phyloP scores from a whole-genome alignment of 2,329 filamentous ascomycete species.

The Acrodontium crateriforme region DNA sequence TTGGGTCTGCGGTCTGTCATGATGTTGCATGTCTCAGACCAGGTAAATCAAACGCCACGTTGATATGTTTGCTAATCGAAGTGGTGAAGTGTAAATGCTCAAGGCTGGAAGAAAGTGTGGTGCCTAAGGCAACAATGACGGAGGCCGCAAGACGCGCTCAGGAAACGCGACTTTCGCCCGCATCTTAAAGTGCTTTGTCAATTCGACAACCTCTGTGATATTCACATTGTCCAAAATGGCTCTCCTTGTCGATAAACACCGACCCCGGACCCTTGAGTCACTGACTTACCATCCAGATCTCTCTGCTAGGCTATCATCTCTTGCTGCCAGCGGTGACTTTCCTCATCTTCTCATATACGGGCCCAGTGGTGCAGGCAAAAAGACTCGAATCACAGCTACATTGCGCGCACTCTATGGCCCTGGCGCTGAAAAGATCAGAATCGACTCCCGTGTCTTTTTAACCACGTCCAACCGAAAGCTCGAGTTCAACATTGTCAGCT shows the following conservation, averaged over 20 bases:
- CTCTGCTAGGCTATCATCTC: slow-evolving; percentile 69
- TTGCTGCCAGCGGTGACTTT: slow-evolving; percentile 94
- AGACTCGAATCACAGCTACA: slow-evolving; percentile 90
- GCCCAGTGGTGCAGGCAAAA: slow-evolving; percentile 91
- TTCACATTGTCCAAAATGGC: slow-evolving; percentile 40
- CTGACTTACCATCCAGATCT: slow-evolving; percentile 83
- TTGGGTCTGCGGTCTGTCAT: too few relatives aligned
- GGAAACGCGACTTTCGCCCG: too few relatives aligned
- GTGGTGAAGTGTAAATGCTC: too few relatives aligned
- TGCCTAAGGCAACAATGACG: too few relatives aligned
- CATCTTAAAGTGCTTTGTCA: too few relatives aligned
- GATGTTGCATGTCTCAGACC: too few relatives aligned
- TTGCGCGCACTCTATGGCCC: slow-evolving; percentile 90
- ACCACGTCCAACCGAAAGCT: slow-evolving; percentile 89
- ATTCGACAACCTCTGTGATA: background rate
- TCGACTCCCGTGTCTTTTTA: slow-evolving; percentile 92
- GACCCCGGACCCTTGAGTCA: slow-evolving; percentile 58
- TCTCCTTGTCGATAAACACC: slow-evolving; percentile 50
- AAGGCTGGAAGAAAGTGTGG: too few relatives aligned
- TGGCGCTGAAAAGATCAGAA: slow-evolving; percentile 99
- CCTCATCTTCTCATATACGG: slow-evolving; percentile 95
- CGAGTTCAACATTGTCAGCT: slow-evolving; percentile 97
- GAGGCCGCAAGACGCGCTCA: too few relatives aligned
- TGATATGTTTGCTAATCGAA: too few relatives aligned
- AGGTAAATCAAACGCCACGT: too few relatives aligned